Base-by-base conservation (phyloP, 2,329 filamentous ascomycete genomes). In the Clarireedia monteithiana region DNA sequence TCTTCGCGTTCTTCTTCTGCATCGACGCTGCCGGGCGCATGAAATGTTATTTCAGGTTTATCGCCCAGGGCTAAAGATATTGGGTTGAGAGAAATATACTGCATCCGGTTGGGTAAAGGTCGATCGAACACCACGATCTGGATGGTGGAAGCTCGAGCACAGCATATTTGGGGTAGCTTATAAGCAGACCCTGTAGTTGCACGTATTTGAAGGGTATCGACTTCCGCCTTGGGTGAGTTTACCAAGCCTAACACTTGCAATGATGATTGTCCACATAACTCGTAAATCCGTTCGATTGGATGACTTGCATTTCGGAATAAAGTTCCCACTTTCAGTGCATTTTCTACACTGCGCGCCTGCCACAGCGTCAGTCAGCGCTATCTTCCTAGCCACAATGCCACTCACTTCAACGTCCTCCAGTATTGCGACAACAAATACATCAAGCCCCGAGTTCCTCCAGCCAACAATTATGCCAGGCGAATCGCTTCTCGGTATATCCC, bases 121-220 rank as follows among this genome's bases (percentile, higher is more conserved):
- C 91, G 80, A 65, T 96, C 85, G 71, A 95, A 99, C 56, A 95
- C 78, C 57, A 97, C 88, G 46, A 96, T 81, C 68, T 99, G 94
- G 47, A 95, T 82, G 47, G 85, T 89, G 20, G 87, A 77, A 5
- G 83, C 83, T 59, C 81, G 80, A 48, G 84, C 79, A 57, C 88
- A 95, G 56, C 82, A 83, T 58, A 99, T 84, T 39, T 78, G 79
- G 2, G 92, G 92, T n/a, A 84, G 75, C 59, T 73, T 75, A 48
- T 70, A 70, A 67, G 77, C 64, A 64, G 70, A 77, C 73, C 69
- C 77, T 1, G 75, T 79, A 10, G 82, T 73, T 70, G 84, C 76
- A 69, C 83, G 77, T 68, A 91, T 81, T 75, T 88, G 86, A 23
- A 84, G 84, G 2, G 85, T 78, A 63, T 91, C 86, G 66, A 86